Percentiles rank a stretch among this genome's conserved stretches.
phyloP scores from a whole-genome alignment of 176 grass and related monocot genomes.

The Chrysopogon serrulatus region DNA sequence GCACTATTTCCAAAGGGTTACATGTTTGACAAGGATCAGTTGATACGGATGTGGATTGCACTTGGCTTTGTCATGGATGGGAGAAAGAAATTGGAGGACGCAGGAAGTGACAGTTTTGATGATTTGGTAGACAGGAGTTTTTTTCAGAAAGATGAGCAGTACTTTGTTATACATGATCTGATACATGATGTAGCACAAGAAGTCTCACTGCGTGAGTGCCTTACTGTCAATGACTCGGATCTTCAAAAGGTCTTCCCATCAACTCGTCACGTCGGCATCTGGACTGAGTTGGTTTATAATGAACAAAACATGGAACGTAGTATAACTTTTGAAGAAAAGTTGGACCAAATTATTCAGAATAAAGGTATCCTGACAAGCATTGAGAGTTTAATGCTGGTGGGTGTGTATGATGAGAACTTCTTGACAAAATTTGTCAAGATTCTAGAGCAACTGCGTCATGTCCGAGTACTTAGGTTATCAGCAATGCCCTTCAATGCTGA shows the following conservation, averaged over 20 bases:
- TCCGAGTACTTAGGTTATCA: slow-evolving; percentile 23
- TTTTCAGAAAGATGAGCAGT: slow-evolving; percentile 7
- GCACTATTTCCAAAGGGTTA: slow-evolving; percentile 54
- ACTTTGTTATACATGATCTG: slow-evolving; percentile 44
- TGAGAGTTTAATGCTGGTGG: slow-evolving; percentile 5
- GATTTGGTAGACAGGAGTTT: slow-evolving; percentile 35
- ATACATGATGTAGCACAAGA: slow-evolving; percentile 39
- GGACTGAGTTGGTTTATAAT: neutral
- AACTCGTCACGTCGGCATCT: slow-evolving; percentile 13
- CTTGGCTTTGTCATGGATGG: slow-evolving; percentile 24
- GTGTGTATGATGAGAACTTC: slow-evolving; percentile 22
- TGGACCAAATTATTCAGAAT: neutral
- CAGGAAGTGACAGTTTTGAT: slow-evolving; percentile 18
- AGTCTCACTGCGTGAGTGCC: slow-evolving; percentile 5
- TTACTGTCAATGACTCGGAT: neutral
- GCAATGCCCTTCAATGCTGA: neutral
- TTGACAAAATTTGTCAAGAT: neutral
- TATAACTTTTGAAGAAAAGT: slow-evolving; percentile 10
- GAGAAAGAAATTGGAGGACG: slow-evolving; percentile 1
- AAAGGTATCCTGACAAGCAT: neutral
- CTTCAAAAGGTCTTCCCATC: neutral
- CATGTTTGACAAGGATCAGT: slow-evolving; percentile 30
- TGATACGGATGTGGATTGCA: slow-evolving; percentile 40
- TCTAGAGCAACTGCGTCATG: neutral
- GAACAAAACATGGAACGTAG: neutral